phyloP scores from a whole-genome alignment of 2,329 filamentous ascomycete species.

The Tolypocladium guangdongense region DNA sequence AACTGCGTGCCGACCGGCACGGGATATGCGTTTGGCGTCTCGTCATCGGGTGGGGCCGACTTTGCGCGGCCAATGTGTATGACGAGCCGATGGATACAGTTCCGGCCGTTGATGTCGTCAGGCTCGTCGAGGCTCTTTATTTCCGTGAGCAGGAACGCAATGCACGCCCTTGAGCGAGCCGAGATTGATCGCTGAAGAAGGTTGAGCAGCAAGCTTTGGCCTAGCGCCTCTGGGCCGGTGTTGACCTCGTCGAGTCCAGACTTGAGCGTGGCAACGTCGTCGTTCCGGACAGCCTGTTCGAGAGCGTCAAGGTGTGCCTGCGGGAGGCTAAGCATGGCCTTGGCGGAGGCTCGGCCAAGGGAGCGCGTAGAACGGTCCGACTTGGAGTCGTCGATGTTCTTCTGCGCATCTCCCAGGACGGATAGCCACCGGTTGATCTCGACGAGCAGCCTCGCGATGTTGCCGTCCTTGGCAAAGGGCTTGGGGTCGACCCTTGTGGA shows the following conservation, averaged over 20 bases:
- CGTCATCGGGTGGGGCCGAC: slow-evolving; percentile 35
- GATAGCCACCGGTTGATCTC: slow-evolving; percentile 90
- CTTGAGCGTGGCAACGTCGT: slow-evolving; percentile 49
- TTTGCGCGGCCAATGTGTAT: slow-evolving; percentile 82
- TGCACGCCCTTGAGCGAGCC: slow-evolving; percentile 54
- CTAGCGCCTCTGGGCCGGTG: slow-evolving; percentile 23
- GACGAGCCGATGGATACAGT: slow-evolving; percentile 84
- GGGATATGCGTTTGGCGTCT: slow-evolving; percentile 39
- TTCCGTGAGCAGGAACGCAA: slow-evolving; percentile 58
- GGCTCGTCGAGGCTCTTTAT: slow-evolving; percentile 69
- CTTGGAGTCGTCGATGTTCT: slow-evolving; percentile 59
- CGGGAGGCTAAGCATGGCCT: slow-evolving; percentile 63
- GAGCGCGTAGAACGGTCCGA: slow-evolving; percentile 68
- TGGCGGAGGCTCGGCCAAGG: slow-evolving; percentile 64
- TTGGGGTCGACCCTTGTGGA: slow-evolving; percentile 82
- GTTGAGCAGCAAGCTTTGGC: slow-evolving; percentile 65
- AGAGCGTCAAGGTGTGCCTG: slow-evolving; percentile 56
- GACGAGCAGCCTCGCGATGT: slow-evolving; percentile 34
- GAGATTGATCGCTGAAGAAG: slow-evolving; percentile 69
- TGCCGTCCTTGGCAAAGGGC: slow-evolving; percentile 68
- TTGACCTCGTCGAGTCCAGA: slow-evolving; percentile 48
- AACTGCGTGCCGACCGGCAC: slow-evolving; percentile 42
- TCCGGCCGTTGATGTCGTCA: slow-evolving; percentile 88
- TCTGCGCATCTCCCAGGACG: slow-evolving; percentile 64
- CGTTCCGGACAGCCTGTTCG: slow-evolving; percentile 59